Evolutionary conservation across 352 stramenopile species (phyloP), one percentile per base, ranked within the genome.

Genomic region (Phytophthora sp.): DNA sequence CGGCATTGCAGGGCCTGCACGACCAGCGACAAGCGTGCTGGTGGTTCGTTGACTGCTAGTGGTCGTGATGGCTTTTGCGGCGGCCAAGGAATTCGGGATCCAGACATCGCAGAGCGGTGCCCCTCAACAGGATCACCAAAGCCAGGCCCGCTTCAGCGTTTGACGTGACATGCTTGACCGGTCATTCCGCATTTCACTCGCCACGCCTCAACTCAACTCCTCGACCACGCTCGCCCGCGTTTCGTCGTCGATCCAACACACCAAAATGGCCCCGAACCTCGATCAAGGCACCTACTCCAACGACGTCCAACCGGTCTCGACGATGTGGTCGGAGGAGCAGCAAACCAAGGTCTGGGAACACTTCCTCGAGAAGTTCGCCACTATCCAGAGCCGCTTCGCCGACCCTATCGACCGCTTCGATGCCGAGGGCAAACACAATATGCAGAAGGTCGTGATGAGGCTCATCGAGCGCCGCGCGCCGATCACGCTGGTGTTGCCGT

Each of bases 361-460:
- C 34, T 66, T 66, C 49, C n/a, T 60, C 15, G 37, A 32, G 24
- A 55, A 66, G 42, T 66, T 66, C 30, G 20, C 58, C 24, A 41
- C 30, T 13, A 52, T 60, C 17, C 58, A 66, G 11, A 66, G 58
- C 18, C 58, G 46, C 27, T 66, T 61, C 18, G 41, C 51, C 2
- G 12, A 30, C 0, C 46, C 38, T 13, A 61, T 48, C 32, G 58
- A 66, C 38, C 39, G 42, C 31, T 66, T 66, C 48, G 49, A 66
- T 15, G 37, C 24, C 7, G 51, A 66, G 34, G 58, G 48, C 5
- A 66, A 66, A 11, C 24, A 28, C 7, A 55, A 60, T 17, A 45
- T 66, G 48, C n/a, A 66, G 32, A 54, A 58, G 58, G 51, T 58
- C 10, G 51, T 66, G 31, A 39, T 46, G 39, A 39, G 41, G 18